A percentile compares a stretch with the other conserved stretches of the same genome.
Evolutionary conservation across 1,284 basidiomycete species (phyloP).

Genomic region (Fomitiporia mediterranea): DNA sequence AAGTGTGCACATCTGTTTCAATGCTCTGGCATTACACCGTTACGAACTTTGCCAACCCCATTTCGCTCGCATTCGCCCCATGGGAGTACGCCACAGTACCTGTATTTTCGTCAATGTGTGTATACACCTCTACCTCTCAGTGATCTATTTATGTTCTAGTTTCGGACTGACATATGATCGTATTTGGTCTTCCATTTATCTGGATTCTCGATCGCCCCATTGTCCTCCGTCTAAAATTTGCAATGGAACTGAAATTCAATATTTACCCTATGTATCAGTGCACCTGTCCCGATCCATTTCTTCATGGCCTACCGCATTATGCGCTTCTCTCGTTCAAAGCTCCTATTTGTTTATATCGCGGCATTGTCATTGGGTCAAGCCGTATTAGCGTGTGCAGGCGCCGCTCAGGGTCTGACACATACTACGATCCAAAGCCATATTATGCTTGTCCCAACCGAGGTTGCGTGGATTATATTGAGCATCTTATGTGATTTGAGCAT

Average conservation of each 20-base stretch:
- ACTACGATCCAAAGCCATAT: constrained; percentile 20
- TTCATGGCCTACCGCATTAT: constrained; percentile 32
- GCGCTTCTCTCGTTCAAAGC: constrained; percentile 26
- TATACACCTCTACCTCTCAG: neutral
- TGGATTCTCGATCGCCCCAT: neutral
- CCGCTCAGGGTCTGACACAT: constrained; percentile 18
- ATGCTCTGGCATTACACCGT: constrained; percentile 33
- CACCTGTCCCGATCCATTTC: constrained; percentile 32
- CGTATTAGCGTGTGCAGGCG: constrained; percentile 18
- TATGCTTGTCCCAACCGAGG: constrained; percentile 19
- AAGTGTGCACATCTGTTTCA: constrained; percentile 28
- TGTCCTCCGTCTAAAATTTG: neutral
- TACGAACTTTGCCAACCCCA: constrained; percentile 28
- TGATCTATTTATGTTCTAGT: neutral
- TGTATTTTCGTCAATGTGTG: constrained; percentile 22
- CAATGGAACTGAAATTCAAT: neutral
- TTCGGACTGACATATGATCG: neutral
- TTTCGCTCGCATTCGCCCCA: constrained; percentile 25
- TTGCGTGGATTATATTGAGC: constrained; percentile 21
- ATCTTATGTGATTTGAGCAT: constrained; percentile 20
- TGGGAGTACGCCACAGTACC: constrained; percentile 34
- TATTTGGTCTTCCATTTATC: constrained; percentile 18
- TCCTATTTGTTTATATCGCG: constrained; percentile 25
- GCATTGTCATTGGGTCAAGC: constrained; percentile 26
- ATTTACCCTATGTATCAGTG: constrained; percentile 21